These are phyloP conservation scores for Cylindrotheca closterium DNA, from an alignment of 108 stramenopile species.

Conservation along the genomic window DNA sequence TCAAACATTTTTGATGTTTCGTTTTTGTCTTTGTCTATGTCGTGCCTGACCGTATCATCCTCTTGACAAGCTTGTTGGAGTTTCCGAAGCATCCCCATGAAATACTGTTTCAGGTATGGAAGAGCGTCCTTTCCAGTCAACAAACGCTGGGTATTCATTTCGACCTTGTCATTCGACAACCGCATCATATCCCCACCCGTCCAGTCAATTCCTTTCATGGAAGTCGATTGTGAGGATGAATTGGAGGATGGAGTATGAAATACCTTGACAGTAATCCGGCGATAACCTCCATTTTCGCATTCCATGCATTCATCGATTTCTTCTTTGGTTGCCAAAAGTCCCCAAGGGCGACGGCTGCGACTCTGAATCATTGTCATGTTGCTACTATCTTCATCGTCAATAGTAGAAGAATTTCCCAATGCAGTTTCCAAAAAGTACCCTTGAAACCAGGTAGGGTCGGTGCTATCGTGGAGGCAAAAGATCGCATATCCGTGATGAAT, in stretches of 20 bases:
- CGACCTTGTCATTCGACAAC: slow-evolving; percentile 17
- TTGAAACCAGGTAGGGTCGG: slow-evolving; percentile 69
- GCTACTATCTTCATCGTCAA: not conserved
- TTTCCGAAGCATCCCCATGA: slow-evolving; percentile 23
- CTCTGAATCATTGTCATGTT: no score
- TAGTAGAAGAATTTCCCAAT: not conserved
- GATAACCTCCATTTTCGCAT: slow-evolving; percentile 76
- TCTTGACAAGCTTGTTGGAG: slow-evolving; percentile 14
- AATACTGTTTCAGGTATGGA: slow-evolving; percentile 30
- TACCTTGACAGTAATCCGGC: slow-evolving; percentile 6
- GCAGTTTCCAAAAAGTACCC: slow-evolving; percentile 57
- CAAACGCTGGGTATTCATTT: slow-evolving; percentile 33
- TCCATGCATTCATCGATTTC: slow-evolving; percentile 73
- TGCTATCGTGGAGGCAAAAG: slow-evolving; percentile 56
- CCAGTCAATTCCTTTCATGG: slow-evolving; percentile 42
- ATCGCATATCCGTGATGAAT: slow-evolving; percentile 45
- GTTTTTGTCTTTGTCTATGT: slow-evolving; percentile 13
- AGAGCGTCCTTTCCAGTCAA: slow-evolving; percentile 35
- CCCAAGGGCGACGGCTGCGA: slow-evolving; percentile 44
- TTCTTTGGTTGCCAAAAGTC: slow-evolving; percentile 61
- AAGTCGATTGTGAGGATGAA: slow-evolving; percentile 5
- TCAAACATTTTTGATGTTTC: slow-evolving; percentile 30
- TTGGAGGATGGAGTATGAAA: no score
- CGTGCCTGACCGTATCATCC: no score
- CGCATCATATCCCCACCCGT: slow-evolving; percentile 84